Evolutionary conservation across 768 basidiomycete genomes (phyloP).

Genomic region (Crepidotus variabilis): DNA sequence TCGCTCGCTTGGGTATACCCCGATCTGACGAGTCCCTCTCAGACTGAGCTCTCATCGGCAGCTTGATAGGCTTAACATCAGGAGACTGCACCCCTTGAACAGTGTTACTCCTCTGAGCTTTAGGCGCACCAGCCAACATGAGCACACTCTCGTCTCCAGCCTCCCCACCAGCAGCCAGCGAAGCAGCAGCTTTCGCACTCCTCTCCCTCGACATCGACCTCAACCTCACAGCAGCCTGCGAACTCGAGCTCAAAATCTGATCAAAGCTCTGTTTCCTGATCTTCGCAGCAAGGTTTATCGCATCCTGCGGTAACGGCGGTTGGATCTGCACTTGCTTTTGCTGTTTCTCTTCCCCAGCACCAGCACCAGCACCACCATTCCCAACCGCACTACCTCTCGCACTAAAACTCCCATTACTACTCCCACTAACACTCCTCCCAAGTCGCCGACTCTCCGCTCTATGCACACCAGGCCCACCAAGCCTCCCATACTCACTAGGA

Average conservation of each 20-base stretch:
- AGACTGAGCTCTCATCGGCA: constrained; percentile 54
- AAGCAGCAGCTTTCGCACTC: constrained; percentile 5
- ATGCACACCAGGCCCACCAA: constrained; percentile 35
- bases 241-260: neutral
- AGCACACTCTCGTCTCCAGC: constrained; percentile 3
- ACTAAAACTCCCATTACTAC: constrained; percentile 16
- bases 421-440: constrained; percentile 26
- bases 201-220: constrained; percentile 3
- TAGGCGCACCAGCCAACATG: constrained; percentile 13
- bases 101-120: constrained; percentile 47
- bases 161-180: constrained; percentile 6
- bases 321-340: constrained; percentile 11
- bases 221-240: constrained; percentile 3
- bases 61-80: constrained; percentile 45
- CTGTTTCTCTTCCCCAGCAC: constrained; percentile 21
- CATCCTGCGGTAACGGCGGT: constrained; percentile 7
- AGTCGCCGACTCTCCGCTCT: constrained; percentile 20
- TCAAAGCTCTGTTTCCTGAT: constrained; percentile 15
- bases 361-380: constrained; percentile 12
- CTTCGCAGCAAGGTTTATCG: constrained; percentile 4
- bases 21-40: constrained; percentile 18
- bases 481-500: constrained; percentile 32
- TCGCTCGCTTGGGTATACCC: constrained; percentile 12
- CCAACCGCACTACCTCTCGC: constrained; percentile 19
- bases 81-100: constrained; percentile 38